phyloP scores from a whole-genome alignment of 2,329 filamentous ascomycete genomes.

The Aspergillus quadricinctus region DNA sequence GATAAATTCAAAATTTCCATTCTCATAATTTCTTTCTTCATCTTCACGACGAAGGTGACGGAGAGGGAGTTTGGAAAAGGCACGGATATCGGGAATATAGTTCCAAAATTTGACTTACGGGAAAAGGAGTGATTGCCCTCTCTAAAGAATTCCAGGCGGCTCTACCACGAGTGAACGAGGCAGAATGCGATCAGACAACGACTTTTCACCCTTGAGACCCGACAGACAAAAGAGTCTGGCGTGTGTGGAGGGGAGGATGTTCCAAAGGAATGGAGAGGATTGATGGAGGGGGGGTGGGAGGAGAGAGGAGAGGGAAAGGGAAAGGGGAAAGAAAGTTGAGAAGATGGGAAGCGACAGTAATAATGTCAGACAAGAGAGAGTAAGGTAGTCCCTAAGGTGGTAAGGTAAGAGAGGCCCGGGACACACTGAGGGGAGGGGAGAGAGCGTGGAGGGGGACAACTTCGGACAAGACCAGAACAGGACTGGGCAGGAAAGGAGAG shows the following conservation, averaged over 20 bases:
- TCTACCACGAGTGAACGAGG: slow-evolving; percentile 36
- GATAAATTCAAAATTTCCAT: background rate
- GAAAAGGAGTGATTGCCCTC: slow-evolving; percentile 20
- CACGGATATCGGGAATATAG: background rate
- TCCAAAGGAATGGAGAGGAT: slow-evolving; percentile 3
- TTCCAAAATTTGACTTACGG: slow-evolving; percentile 22
- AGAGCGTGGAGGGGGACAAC: background rate
- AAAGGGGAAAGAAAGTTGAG: slow-evolving; percentile 22
- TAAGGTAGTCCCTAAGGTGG: background rate
- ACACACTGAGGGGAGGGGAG: background rate
- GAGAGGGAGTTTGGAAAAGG: background rate
- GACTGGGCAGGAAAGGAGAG: background rate
- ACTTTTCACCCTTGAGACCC: slow-evolving; percentile 21
- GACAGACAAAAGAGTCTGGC: slow-evolving; percentile 18
- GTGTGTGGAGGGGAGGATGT: slow-evolving; percentile 4
- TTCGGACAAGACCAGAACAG: too few species aligned
- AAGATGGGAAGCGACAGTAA: slow-evolving; percentile 10
- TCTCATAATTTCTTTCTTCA: background rate
- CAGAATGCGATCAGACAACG: slow-evolving; percentile 17
- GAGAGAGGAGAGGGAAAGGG: slow-evolving; percentile 20
- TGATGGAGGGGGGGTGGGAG: slow-evolving; percentile 17
- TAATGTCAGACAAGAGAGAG: slow-evolving; percentile 15
- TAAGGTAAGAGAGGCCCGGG: background rate
- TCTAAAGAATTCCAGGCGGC: slow-evolving; percentile 13
- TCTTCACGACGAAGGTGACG: background rate